Base-by-base conservation (phyloP, 2,329 filamentous ascomycete species). In the Chaetomiaceae sp. region DNA sequence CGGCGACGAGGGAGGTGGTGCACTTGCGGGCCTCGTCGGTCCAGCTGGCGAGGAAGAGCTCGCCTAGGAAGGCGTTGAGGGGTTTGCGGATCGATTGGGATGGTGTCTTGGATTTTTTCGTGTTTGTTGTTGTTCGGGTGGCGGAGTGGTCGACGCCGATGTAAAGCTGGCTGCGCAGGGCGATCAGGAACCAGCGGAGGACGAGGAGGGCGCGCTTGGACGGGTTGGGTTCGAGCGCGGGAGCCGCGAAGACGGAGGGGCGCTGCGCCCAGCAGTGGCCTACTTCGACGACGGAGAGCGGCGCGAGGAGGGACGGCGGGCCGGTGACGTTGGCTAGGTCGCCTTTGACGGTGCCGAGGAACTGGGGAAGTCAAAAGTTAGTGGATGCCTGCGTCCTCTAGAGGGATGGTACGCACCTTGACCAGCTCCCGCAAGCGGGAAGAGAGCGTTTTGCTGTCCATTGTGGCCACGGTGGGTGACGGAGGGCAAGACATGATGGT, bases 301-400 rank as follows among this genome's bases (percentile, higher is more conserved):
- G 68, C 0, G 73, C 72, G 11, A 80, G 69, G 59, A 79, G 75
- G 47, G 72, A 76, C 2, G 75, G 75, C 0, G 77, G 77, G 1
- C 75, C 76, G 0, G 77, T 78, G 40, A 79, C 70, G 51, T 78
- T 79, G 53, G 76, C 72, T 17, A 80, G 72, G 49, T 79, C 77
- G 53, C 76, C 76, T 56, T 76, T 75, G 42, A 78, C 65, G 15
- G 68, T 64, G 23, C 62, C 57, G 15, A 70, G 63, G 55, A 70
- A 69, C 66, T 70, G 48, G 22, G 9, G 20, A 23, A 25, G 22
- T 19, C 40, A 31, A 57, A 20, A 55, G 47, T 37, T 22, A 49
- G 12, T 22, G 22, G 23, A 23, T 12, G 31, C 34, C 4, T 36
- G 27, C 17, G 6, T 36, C n/a, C 1, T 38, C 22, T 17, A 17